Conservation (phyloP, 169 alveolate species). For the Theileria luwenshuni region DNA sequence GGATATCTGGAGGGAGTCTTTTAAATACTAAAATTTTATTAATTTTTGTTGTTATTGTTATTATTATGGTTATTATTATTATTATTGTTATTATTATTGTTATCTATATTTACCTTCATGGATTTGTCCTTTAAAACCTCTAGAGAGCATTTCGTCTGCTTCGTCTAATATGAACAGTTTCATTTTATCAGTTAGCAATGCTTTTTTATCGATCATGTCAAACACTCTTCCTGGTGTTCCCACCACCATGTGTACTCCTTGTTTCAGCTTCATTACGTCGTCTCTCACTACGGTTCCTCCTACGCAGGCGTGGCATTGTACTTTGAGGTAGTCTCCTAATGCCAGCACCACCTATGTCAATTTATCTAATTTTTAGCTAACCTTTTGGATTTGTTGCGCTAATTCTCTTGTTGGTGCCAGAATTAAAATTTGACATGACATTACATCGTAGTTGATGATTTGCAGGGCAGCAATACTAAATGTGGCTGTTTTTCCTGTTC, state of each 20-base stretch:
- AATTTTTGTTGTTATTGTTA: constrained; percentile 19
- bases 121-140: constrained; percentile 95
- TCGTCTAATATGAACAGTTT: constrained; percentile 96
- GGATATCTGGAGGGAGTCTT: constrained; percentile 78
- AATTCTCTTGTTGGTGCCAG: constrained; percentile 99
- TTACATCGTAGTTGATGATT: constrained; percentile 88
- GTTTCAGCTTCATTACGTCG: constrained; percentile 92
- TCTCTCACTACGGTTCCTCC: constrained; percentile 99
- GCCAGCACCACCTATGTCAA: constrained; percentile 73
- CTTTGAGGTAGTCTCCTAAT: constrained; percentile 89
- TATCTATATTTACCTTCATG: constrained; percentile 73
- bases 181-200: constrained; percentile 89
- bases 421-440: constrained; percentile 92
- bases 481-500: constrained; percentile 99
- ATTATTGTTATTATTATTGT: too few relatives aligned
- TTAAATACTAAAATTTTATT: constrained; percentile 63
- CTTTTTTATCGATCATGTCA: constrained; percentile 95
- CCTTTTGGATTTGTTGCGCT: constrained; percentile 96
- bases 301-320: constrained; percentile 94
- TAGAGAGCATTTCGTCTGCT: constrained; percentile 99
- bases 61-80: background rate
- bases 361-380: constrained; percentile 40
- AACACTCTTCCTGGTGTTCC: constrained; percentile 99
- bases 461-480: constrained; percentile 95
- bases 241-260: constrained; percentile 98